phyloP scores from a whole-genome alignment of 768 basidiomycete genomes.

The Hemileccinum impolitum region DNA sequence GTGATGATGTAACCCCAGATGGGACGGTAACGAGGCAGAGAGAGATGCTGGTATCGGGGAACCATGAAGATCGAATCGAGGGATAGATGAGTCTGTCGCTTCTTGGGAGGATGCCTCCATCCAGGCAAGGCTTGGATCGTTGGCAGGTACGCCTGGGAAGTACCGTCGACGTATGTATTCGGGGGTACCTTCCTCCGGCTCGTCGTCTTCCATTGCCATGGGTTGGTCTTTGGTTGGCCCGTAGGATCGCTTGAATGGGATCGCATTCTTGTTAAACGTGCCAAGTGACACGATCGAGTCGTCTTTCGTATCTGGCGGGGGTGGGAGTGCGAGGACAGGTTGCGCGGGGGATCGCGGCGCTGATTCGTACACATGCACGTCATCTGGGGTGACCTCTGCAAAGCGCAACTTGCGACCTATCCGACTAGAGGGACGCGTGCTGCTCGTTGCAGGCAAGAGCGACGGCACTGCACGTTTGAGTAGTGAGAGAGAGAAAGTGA shows the following conservation, averaged over 20 bases:
- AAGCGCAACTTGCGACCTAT: conserved; percentile 61
- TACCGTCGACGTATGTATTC: conserved; percentile 81
- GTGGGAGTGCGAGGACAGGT: conserved; percentile 52
- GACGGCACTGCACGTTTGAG: conserved; percentile 32
- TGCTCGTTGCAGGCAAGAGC: conserved; percentile 43
- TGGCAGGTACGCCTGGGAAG: conserved; percentile 67
- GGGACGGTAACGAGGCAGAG: conserved; percentile 64
- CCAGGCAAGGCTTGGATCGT: conserved; percentile 82
- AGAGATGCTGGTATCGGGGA: conserved; percentile 55
- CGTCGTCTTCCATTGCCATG: conserved; percentile 6
- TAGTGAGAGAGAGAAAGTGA: background rate
- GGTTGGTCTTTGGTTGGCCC: background rate
- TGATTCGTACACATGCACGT: conserved; percentile 82
- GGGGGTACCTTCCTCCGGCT: conserved; percentile 68
- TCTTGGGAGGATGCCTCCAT: conserved; percentile 39
- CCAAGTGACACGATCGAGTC: conserved; percentile 36
- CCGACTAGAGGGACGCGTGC: conserved; percentile 59
- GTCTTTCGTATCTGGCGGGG: conserved; percentile 27
- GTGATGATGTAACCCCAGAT: conserved; percentile 90
- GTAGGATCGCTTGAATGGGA: conserved; percentile 11
- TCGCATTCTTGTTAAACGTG: conserved; percentile 30
- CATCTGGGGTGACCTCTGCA: conserved; percentile 67
- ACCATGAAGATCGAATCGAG: conserved; percentile 78
- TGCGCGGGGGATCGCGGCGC: conserved; percentile 74
- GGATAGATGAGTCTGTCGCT: conserved; percentile 24